A percentile compares a stretch with the other conserved stretches of the same genome.
These are phyloP conservation scores for Lolium perenne DNA, from an alignment of 176 grass and related monocot species.

Conservation along the genomic window DNA sequence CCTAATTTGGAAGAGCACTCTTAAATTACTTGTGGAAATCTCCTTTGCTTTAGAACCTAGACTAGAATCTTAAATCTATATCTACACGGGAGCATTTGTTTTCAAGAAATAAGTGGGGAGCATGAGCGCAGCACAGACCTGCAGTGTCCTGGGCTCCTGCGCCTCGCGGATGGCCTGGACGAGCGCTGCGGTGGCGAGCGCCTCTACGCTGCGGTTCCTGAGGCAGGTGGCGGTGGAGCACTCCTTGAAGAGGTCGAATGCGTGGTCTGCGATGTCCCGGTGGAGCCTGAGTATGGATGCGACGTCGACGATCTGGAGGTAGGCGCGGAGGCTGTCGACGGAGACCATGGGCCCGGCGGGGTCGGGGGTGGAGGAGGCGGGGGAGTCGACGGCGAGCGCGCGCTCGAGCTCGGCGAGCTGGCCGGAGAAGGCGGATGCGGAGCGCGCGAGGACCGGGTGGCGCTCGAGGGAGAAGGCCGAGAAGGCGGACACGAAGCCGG, in stretches of 20 bases:
- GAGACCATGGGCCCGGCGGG: slow-evolving; percentile 79
- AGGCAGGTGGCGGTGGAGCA: slow-evolving; percentile 86
- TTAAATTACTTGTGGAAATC: background rate
- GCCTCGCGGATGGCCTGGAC: slow-evolving; percentile 98
- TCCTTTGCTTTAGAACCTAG: background rate
- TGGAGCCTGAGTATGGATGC: slow-evolving; percentile 79
- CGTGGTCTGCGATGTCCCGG: slow-evolving; percentile 90
- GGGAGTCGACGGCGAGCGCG: slow-evolving; percentile 58
- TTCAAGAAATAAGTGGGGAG: slow-evolving; percentile 28
- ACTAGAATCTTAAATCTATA: no score
- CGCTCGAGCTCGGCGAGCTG: slow-evolving; percentile 96
- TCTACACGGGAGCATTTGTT: no score
- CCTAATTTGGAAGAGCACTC: no score
- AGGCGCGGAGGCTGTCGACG: slow-evolving; percentile 89
- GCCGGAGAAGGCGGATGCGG: slow-evolving; percentile 86
- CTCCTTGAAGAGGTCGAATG: slow-evolving; percentile 93
- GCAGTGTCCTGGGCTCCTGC: slow-evolving; percentile 87
- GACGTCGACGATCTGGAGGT: slow-evolving; percentile 97
- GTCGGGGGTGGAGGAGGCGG: slow-evolving; percentile 58
- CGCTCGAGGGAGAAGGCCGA: slow-evolving; percentile 92
- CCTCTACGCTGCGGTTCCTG: slow-evolving; percentile 92
- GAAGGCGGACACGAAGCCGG: slow-evolving; percentile 94
- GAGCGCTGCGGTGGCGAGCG: slow-evolving; percentile 87
- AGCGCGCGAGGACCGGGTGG: slow-evolving; percentile 79
- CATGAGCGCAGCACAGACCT: slow-evolving; percentile 54